Evolutionary conservation across 495 filamentous ascomycete species (phyloP).

Genomic region (Durotheca rogersii): DNA sequence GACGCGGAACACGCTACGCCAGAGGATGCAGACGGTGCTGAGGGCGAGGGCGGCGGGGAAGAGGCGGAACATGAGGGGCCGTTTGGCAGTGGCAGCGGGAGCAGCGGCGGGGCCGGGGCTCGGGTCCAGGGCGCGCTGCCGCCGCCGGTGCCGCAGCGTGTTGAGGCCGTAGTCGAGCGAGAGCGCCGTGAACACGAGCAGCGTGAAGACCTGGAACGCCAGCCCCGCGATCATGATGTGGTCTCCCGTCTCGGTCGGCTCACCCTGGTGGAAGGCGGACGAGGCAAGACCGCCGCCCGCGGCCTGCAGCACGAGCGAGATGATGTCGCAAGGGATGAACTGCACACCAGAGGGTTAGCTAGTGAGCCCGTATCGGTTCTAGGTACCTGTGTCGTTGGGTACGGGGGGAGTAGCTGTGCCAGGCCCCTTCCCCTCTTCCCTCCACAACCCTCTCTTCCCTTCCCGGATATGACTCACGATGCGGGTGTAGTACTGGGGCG

Average conservation of each 20-base stretch:
- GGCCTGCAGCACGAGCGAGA: constrained; percentile 64
- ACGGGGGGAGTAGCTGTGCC: too few relatives aligned
- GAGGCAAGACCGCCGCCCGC: constrained; percentile 61
- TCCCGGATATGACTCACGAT: constrained; percentile 44
- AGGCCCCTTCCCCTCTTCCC: neutral
- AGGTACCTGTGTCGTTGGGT: too few relatives aligned
- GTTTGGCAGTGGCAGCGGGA: constrained; percentile 7
- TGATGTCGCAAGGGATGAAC: constrained; percentile 63
- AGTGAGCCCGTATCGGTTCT: too few relatives aligned
- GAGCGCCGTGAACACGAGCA: constrained; percentile 49
- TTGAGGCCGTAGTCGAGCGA: constrained; percentile 45
- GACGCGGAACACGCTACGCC: constrained; percentile 62
- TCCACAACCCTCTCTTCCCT: too few relatives aligned
- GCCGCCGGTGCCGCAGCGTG: constrained; percentile 28
- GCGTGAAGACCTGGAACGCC: constrained; percentile 55
- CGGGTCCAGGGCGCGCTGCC: constrained; percentile 27
- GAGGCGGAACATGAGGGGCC: constrained; percentile 37
- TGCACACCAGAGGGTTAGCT: too few relatives aligned
- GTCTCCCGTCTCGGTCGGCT: constrained; percentile 46
- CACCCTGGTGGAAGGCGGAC: constrained; percentile 42
- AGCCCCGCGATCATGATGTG: constrained; percentile 69
- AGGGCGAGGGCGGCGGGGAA: constrained; percentile 46
- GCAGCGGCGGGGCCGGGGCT: constrained; percentile 26
- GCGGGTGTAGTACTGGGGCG: constrained; percentile 53
- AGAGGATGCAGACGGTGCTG: constrained; percentile 60